Percentiles rank a stretch among this genome's conserved stretches.
Evolutionary conservation across 768 basidiomycete genomes (phyloP).

Genomic region (Ephemerocybe angulata): DNA sequence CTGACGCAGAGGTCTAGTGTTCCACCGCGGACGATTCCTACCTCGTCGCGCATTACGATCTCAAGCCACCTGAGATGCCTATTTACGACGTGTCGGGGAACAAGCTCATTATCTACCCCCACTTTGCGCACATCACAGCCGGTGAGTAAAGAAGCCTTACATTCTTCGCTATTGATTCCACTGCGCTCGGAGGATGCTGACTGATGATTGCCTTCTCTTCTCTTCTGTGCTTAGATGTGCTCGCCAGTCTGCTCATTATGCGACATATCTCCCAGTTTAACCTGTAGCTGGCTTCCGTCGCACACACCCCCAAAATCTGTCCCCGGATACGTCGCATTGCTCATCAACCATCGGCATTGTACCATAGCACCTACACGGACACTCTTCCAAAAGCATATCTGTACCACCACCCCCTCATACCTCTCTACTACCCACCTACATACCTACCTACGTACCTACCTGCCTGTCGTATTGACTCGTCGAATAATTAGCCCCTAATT

Average conservation of each 20-base stretch:
- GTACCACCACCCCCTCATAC: neutral
- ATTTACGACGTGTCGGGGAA: slow-evolving; percentile 63
- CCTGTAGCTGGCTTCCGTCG: slow-evolving; percentile 18
- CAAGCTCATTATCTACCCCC: slow-evolving; percentile 55
- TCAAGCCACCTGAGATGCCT: slow-evolving; percentile 50
- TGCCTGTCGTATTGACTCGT: neutral
- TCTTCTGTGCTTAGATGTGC: slow-evolving; percentile 47
- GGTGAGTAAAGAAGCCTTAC: slow-evolving; percentile 38
- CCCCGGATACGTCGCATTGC: neutral
- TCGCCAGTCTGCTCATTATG: slow-evolving; percentile 61
- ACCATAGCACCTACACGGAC: neutral
- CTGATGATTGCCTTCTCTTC: slow-evolving; percentile 2
- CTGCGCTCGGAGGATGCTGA: too few species aligned
- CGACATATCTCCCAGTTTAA: slow-evolving; percentile 54
- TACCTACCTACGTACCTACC: neutral
- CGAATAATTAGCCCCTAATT: neutral
- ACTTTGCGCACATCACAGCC: slow-evolving; percentile 47
- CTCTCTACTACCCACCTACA: neutral
- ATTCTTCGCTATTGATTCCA: neutral
- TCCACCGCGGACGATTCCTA: slow-evolving; percentile 32
- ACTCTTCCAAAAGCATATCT: neutral
- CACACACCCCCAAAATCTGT: slow-evolving; percentile 4
- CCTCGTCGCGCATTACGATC: slow-evolving; percentile 63
- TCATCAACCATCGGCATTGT: neutral
- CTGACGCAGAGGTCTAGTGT: slow-evolving; percentile 5